phyloP scores from a whole-genome alignment of 129 eudicot species.

The Rutidosis leptorrhynchoides region DNA sequence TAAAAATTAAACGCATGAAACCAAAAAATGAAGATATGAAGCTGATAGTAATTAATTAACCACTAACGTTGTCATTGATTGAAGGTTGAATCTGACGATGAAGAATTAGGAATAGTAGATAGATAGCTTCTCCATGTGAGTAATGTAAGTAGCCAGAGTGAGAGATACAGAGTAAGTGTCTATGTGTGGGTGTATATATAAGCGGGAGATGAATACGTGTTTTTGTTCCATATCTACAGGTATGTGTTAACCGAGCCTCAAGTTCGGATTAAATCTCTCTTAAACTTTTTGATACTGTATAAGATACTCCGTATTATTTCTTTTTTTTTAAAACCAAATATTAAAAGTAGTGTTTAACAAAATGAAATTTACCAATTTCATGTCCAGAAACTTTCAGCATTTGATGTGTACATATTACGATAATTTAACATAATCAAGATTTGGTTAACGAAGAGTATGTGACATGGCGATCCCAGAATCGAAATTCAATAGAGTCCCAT shows the following conservation, averaged over 20 bases:
- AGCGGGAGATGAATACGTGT: slow-evolving; percentile 32
- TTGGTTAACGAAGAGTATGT: too few species aligned
- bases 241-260: slow-evolving; percentile 24
- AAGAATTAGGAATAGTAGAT: neutral
- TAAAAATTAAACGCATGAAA: neutral
- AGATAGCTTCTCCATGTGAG: slow-evolving; percentile 23
- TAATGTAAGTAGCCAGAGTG: neutral
- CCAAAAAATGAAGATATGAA: neutral
- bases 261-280: slow-evolving; percentile 10
- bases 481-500: too few species aligned
- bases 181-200: neutral
- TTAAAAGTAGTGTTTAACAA: neutral
- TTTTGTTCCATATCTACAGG: slow-evolving; percentile 1
- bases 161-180: neutral
- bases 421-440: too few species aligned
- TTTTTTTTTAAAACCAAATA: too few species aligned
- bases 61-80: slow-evolving; percentile 28
- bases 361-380: too few species aligned
- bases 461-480: too few species aligned
- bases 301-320: neutral
- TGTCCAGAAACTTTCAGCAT: too few species aligned
- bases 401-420: too few species aligned
- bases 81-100: slow-evolving; percentile 1
- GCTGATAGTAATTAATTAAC: neutral
- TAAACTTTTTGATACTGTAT: neutral